Conservation (phyloP, 2,329 filamentous ascomycete genomes). For the Aspergillus clavatus region DNA sequence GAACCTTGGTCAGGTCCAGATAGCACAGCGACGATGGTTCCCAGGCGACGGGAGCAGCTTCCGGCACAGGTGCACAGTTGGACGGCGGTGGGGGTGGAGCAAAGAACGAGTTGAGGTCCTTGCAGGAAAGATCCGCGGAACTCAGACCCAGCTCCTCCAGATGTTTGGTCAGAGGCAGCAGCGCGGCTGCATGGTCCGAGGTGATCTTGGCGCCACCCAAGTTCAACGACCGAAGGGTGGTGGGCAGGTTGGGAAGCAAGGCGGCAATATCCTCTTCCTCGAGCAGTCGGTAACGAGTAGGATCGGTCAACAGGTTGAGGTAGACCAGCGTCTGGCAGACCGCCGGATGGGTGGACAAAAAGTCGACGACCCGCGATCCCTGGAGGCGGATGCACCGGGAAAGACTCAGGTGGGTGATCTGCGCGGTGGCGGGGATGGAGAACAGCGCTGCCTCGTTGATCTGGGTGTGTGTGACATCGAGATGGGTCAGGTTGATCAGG, state of each 20-base stretch:
- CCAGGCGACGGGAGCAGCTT: conserved; percentile 43
- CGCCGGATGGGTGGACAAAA: conserved; percentile 66
- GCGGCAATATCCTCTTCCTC: conserved; percentile 60
- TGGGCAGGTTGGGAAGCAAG: conserved; percentile 62
- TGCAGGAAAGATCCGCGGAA: conserved; percentile 58
- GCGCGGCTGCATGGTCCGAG: conserved; percentile 56
- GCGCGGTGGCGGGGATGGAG: conserved; percentile 66
- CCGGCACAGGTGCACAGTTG: neutral
- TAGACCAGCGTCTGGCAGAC: conserved; percentile 61
- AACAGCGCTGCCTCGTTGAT: conserved; percentile 67
- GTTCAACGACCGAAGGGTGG: conserved; percentile 66
- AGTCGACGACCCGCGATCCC: conserved; percentile 63
- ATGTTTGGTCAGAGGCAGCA: conserved; percentile 63
- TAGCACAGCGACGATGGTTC: conserved; percentile 63
- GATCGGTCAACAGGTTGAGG: conserved; percentile 68
- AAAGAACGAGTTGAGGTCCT: conserved; percentile 62
- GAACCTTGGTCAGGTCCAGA: conserved; percentile 70
- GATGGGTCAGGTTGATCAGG: conserved; percentile 65
- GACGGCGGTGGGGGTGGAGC: conserved; percentile 24
- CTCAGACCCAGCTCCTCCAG: conserved; percentile 73
- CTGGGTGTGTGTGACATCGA: conserved; percentile 73
- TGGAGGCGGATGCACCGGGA: conserved; percentile 69
- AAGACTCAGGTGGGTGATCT: conserved; percentile 71
- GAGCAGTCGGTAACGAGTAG: conserved; percentile 66
- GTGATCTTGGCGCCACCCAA: conserved; percentile 70